phyloP scores from a whole-genome alignment of 495 filamentous ascomycete species.

The Aspergillus cavernicola region DNA sequence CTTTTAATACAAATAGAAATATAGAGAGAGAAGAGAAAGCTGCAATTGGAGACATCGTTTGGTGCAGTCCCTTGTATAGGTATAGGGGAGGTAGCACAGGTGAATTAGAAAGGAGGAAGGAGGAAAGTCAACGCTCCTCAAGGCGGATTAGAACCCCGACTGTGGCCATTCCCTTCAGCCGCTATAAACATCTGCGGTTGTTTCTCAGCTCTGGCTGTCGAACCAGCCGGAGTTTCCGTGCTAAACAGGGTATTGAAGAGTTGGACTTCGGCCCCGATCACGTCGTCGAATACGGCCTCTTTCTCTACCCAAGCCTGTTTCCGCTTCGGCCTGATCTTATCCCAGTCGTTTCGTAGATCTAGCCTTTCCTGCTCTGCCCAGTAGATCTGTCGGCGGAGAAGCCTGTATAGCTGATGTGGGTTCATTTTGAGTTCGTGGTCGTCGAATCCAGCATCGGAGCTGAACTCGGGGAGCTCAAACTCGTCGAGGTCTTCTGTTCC shows the following conservation, averaged over 20 bases:
- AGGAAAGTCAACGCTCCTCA: background rate
- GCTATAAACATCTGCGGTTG: slow-evolving; percentile 3
- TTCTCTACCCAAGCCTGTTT: slow-evolving; percentile 83
- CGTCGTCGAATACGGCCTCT: slow-evolving; percentile 60
- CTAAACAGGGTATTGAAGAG: slow-evolving; percentile 38
- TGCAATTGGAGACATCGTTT: background rate
- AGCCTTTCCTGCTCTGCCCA: slow-evolving; percentile 75
- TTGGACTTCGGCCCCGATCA: slow-evolving; percentile 54
- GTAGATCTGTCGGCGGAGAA: slow-evolving; percentile 72
- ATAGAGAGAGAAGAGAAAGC: background rate
- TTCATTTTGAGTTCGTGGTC: slow-evolving; percentile 65
- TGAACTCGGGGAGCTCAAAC: slow-evolving; percentile 39
- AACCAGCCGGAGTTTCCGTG: slow-evolving; percentile 14
- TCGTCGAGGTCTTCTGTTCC: slow-evolving; percentile 48
- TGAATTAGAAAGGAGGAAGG: background rate
- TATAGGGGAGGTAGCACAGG: background rate
- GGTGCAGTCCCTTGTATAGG: background rate
- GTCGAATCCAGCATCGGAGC: slow-evolving; percentile 54
- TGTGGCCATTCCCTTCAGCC: background rate
- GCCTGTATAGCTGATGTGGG: slow-evolving; percentile 63
- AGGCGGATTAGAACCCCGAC: background rate
- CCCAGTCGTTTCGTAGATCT: slow-evolving; percentile 59
- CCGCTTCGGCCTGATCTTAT: slow-evolving; percentile 60
- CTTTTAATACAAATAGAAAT: background rate
- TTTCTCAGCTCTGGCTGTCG: slow-evolving; percentile 12